Base-by-base conservation (phyloP, 2,329 filamentous ascomycete species). In the Rhynchosporium graminicola region DNA sequence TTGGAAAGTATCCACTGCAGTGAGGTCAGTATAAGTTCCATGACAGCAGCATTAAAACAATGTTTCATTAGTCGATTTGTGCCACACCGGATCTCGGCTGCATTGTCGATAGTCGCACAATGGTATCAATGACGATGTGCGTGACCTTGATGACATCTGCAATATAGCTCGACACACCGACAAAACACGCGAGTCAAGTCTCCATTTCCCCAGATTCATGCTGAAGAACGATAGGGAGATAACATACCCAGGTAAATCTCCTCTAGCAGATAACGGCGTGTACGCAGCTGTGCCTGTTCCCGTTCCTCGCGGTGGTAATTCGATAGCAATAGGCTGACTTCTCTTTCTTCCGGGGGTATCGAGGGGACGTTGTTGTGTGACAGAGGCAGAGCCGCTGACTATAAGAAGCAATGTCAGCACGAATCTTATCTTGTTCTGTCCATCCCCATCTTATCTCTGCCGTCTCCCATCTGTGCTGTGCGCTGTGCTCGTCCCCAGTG, bases 191-290 rank as follows among this genome's bases (percentile, higher is more conserved):
- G 46, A 59, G 58, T 59, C 45, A 38, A 59, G 36, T 43, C 45
- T 46, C 42, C 47, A 45, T 46, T 33, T 45, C 58, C 46, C 28
- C 46, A 42, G 33, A 26, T 40, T 45, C n/a, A 4, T n/a, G 15
- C 5, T 28, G 28, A 38, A 20, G 36, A 6, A 55, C 36, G 50
- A 48, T 15, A 42, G 33, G 28, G n/a, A 29, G 57, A 48, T 36
- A 45, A 77, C 80, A 71, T 80, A 87, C 85, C 84, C 83, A 71
- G 78, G 79, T 56, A 84, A 70, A 72, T 87, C 84, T 58, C 84
- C 85, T 60, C 84, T 78, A 50, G 81, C 85, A 31, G 84, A 85
- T 28, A 87, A 73, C 4, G 72, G 72, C 20, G 71, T 73, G 42
- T 71, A 65, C 79, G 80, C 65, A 80, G 79, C 28, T 20, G 20